Evolutionary conservation across 805 yeast genomes (phyloP), one percentile per base, ranked within the genome.

Genomic region (Candida ovalis): DNA sequence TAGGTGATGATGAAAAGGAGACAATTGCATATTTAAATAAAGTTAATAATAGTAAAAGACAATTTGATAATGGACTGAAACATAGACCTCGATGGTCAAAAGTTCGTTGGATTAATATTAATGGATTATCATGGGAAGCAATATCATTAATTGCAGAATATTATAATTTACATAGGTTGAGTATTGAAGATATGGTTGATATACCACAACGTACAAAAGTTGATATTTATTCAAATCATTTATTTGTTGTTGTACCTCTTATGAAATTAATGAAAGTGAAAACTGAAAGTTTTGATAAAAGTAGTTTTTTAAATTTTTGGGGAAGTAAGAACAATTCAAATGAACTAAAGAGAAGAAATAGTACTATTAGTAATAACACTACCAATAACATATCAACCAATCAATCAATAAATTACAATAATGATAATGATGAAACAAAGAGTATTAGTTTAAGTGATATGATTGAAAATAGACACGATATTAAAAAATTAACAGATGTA

Each of bases 61-160:
- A 64, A 25, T 61, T 76, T 23, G 60, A 58, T 25, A 48, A 51
- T 3, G 60, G 63, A 0, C 50, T 80, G n/a, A 45, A 58, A 2
- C 48, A 47, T 7, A 57, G 72, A 35, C 82, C 83, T 1, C 35
- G 48, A 0, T 77, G 82, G 82, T 64, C 79, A 2, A 65, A 68
- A 42, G 79, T 79, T 1, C 61, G 83, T 15, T 78, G 84, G 84
- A 67, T 78, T 45, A 79, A 77, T 51, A 78, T 80, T 21, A 79
- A 78, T 56, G 85, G 84, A 0, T 62, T 80, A n/a, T 76, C 82
- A 1, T 78, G 82, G 82, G 84, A 78, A 45, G 81, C 81, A 7
- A 73, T 81, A 7, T 68, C 76, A 8, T 61, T 72, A 0, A 67
- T 81, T 37, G 74, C 77, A 1, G 62, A 70, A 38, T 61, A 64